phyloP scores from a whole-genome alignment of 768 basidiomycete species.

The Gymnopilus junonius region DNA sequence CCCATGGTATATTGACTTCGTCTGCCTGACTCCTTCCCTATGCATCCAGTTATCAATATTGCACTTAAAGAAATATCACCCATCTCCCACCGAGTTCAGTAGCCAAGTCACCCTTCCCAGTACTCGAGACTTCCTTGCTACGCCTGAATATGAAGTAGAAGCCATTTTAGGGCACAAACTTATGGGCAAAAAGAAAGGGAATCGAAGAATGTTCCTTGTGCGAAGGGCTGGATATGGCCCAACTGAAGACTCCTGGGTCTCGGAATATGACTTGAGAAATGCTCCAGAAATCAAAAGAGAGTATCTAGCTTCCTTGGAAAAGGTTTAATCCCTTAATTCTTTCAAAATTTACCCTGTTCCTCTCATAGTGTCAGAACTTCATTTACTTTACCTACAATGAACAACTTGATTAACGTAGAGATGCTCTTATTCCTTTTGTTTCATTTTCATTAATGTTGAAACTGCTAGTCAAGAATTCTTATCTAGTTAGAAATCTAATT shows the following conservation, averaged over 20 bases:
- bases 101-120: conserved; percentile 12
- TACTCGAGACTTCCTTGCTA: conserved; percentile 16
- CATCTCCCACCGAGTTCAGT: conserved; percentile 17
- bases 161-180: conserved; percentile 10
- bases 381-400: background rate
- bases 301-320: background rate
- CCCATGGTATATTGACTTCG: conserved; percentile 25
- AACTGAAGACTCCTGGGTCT: conserved; percentile 26
- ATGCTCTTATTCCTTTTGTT: too few relatives aligned
- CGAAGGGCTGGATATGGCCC: conserved; percentile 27
- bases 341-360: background rate
- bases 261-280: conserved; percentile 25
- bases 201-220: conserved; percentile 17
- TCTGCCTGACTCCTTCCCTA: conserved; percentile 27
- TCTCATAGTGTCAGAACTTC: background rate
- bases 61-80: conserved; percentile 24
- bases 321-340: background rate
- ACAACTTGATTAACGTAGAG: too few relatives aligned
- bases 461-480: too few relatives aligned
- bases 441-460: too few relatives aligned
- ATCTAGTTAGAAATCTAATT: too few relatives aligned
- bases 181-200: conserved; percentile 14
- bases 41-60: conserved; percentile 29
- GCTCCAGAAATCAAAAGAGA: conserved; percentile 20
- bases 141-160: conserved; percentile 24